Evolutionary conservation across 2,329 filamentous ascomycete species (phyloP).

Genomic region (Fusarium vanettenii): DNA sequence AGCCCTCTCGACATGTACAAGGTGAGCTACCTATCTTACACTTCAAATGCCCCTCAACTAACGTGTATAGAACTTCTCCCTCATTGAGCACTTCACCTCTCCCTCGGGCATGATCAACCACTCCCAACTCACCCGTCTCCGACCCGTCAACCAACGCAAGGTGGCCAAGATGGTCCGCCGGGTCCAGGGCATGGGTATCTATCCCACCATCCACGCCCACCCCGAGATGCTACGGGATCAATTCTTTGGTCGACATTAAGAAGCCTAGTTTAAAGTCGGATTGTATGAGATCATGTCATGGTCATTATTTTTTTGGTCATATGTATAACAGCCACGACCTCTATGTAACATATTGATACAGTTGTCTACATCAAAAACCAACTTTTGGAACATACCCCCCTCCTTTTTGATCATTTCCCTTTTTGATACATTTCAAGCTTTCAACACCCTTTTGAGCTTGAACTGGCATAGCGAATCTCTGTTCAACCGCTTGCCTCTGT

Average conservation of each 20-base stretch:
- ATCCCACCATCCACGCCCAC: constrained; percentile 91
- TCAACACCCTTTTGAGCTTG: constrained; percentile 61
- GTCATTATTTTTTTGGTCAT: constrained; percentile 42
- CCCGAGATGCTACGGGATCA: constrained; percentile 76
- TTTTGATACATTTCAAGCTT: constrained; percentile 56
- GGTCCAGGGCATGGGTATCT: constrained; percentile 88
- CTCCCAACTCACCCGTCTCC: constrained; percentile 79
- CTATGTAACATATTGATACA: constrained; percentile 51
- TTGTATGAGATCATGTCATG: constrained; percentile 38
- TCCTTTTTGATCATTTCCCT: not conserved
- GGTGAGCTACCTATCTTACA: constrained; percentile 58
- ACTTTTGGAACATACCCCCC: not conserved
- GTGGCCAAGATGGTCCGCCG: constrained; percentile 93
- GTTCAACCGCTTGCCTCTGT: constrained; percentile 59
- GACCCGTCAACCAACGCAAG: constrained; percentile 90
- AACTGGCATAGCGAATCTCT: constrained; percentile 60
- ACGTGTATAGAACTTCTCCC: constrained; percentile 80
- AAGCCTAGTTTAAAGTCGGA: not conserved
- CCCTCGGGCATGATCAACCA: constrained; percentile 87
- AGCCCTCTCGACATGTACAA: constrained; percentile 89
- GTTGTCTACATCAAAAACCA: constrained; percentile 40
- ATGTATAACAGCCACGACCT: constrained; percentile 52
- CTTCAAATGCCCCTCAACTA: not conserved
- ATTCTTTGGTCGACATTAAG: constrained; percentile 45
- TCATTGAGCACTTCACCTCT: constrained; percentile 91